These are phyloP conservation scores for Elsinoe necatrix DNA, from an alignment of 2,329 filamentous ascomycete species.

Conservation along the genomic window DNA sequence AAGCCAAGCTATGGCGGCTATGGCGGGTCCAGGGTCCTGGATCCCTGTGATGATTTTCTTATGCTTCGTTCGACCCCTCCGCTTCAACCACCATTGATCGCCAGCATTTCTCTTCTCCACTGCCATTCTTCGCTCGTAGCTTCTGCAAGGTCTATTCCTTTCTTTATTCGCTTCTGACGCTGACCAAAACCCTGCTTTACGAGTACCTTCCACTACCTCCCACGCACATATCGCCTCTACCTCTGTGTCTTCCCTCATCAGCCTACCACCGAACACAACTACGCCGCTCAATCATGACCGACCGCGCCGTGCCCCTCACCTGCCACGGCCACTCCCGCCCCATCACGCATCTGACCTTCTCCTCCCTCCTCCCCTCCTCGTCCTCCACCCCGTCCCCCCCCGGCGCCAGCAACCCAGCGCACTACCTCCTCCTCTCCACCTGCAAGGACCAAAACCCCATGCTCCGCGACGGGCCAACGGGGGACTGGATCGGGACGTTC, in stretches of 20 bases:
- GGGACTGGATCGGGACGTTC: slow-evolving; percentile 97
- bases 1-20: neutral
- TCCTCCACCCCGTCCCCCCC: slow-evolving; percentile 17
- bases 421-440: slow-evolving; percentile 87
- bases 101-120: neutral
- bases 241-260: neutral
- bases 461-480: slow-evolving; percentile 91
- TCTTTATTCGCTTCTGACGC: neutral
- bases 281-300: slow-evolving; percentile 24
- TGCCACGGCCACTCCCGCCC: slow-evolving; percentile 92
- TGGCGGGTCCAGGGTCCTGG: neutral
- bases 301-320: slow-evolving; percentile 72
- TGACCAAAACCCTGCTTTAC: neutral
- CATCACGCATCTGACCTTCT: slow-evolving; percentile 86
- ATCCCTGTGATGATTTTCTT: neutral
- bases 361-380: slow-evolving; percentile 51
- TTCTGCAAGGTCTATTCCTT: neutral
- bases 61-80: neutral
- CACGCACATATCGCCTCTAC: too few species aligned
- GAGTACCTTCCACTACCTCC: neutral
- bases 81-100: neutral
- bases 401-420: slow-evolving; percentile 26
- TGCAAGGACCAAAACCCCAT: slow-evolving; percentile 86
- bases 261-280: slow-evolving; percentile 15
- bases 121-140: neutral